Conservation (phyloP, 306 rosid genomes). For the Cicer judaicum region DNA sequence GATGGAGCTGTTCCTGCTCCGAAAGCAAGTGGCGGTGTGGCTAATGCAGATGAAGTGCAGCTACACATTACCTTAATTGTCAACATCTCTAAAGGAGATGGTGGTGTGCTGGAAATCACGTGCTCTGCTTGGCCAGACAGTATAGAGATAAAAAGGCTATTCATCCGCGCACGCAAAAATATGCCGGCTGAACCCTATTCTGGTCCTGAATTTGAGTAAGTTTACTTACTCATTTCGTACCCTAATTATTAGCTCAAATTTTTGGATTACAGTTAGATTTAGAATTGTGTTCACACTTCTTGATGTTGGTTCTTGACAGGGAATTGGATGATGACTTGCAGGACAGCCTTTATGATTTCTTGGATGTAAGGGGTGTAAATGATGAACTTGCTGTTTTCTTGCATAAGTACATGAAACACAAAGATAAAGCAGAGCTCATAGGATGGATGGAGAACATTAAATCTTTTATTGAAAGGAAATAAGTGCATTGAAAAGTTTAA, state of each 20-base stretch:
- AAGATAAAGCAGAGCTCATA: conserved; percentile 74
- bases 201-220: conserved; percentile 86
- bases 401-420: conserved; percentile 75
- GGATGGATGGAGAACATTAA: conserved; percentile 81
- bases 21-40: conserved; percentile 43
- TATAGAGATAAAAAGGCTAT: conserved; percentile 63
- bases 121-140: conserved; percentile 91
- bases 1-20: conserved; percentile 65
- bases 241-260: not conserved
- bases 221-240: conserved; percentile 11
- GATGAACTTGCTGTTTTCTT: conserved; percentile 74
- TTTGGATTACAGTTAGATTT: not conserved
- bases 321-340: conserved; percentile 88
- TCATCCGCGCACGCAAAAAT: conserved; percentile 43
- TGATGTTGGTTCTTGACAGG: conserved; percentile 57
- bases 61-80: conserved; percentile 74
- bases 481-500: conserved; percentile 38
- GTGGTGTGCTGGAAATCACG: conserved; percentile 62
- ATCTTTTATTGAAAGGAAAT: conserved; percentile 70
- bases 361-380: conserved; percentile 76
- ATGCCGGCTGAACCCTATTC: conserved; percentile 60
- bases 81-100: conserved; percentile 65
- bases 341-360: conserved; percentile 71
- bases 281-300: conserved; percentile 17
- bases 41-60: conserved; percentile 54